Evolutionary conservation across 305 asterid genomes (phyloP), one percentile per base, ranked within the genome.

Genomic region (Coffea humblotiana): DNA sequence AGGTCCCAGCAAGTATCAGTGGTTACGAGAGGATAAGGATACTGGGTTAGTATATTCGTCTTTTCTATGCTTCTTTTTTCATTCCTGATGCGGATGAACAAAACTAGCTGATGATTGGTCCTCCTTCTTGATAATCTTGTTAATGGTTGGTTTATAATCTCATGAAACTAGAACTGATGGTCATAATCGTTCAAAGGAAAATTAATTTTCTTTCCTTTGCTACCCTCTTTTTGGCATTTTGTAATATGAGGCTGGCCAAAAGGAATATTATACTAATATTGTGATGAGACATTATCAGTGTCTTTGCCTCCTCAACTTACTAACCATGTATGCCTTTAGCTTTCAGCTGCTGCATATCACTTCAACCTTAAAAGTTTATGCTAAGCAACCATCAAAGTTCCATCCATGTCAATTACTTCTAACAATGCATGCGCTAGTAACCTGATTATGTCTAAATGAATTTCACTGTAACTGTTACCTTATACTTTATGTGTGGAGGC

Each of bases 1-100:
- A 91, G 99, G 99, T 54, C 98, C 99, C 84, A 96, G 98, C 94
- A 94, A 89, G 88, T 96, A 91, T 77, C 94, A 96, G 82, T 96
- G 98, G 98, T 83, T 89, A 82, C 98, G 94, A 71, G 94, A 94
- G 86, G 92, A 96, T 63, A 90, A 82, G 80, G 93, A 94, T 80
- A 89, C 86, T 23, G 93, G 98, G 99, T 96, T 86, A 85, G 95
- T 86, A 75, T 65, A 29, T 66, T 35, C 21, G 7, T 23, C 3
- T 77, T 81, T 79, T 60, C 83, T 49, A 71, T 77, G 52, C 84
- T 75, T 32, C 32, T 32, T 32, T 32, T 11, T 70, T 1, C 70
- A 35, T 64, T 78, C 14, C 25, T 70, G 4, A 51, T 10, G 35
- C 16, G 23, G 64, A 69, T 72, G 67, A n/a, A 49, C 54, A 66